Evolutionary conservation across 2,329 filamentous ascomycete species (phyloP).

Genomic region (Diaporthe capsici): DNA sequence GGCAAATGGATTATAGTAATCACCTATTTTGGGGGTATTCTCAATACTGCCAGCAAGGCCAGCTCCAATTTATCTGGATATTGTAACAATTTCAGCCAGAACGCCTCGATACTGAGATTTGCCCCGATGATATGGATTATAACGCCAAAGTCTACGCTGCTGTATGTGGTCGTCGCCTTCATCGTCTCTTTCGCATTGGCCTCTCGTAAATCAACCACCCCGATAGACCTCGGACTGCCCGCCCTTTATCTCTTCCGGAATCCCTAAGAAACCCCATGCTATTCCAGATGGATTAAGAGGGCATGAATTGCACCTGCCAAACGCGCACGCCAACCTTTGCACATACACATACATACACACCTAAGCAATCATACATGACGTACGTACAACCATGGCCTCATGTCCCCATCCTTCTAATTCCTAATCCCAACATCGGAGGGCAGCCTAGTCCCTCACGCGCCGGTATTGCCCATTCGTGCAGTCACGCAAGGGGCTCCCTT

Average conservation of each 20-base stretch:
- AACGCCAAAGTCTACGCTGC: constrained; percentile 22
- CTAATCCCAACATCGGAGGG: constrained; percentile 10
- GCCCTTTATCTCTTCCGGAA: constrained; percentile 42
- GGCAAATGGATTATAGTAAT: too few relatives aligned
- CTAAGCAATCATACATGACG: constrained; percentile 36
- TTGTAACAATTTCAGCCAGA: neutral
- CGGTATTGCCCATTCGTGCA: constrained; percentile 41
- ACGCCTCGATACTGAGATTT: neutral
- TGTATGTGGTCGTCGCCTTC: constrained; percentile 5
- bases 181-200: neutral
- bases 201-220: neutral
- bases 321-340: constrained; percentile 34
- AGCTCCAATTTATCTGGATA: neutral
- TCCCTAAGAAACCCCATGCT: constrained; percentile 44
- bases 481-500: constrained; percentile 37
- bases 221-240: constrained; percentile 44
- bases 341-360: constrained; percentile 40
- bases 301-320: constrained; percentile 22
- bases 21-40: neutral
- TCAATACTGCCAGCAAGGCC: neutral
- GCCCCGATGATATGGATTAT: neutral
- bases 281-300: constrained; percentile 31
- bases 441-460: constrained; percentile 34
- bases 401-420: constrained; percentile 35
- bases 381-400: constrained; percentile 42